These are phyloP conservation scores for Ophryocystis elektroscirrha DNA, from an alignment of 169 alveolate genomes.

Conservation along the genomic window DNA sequence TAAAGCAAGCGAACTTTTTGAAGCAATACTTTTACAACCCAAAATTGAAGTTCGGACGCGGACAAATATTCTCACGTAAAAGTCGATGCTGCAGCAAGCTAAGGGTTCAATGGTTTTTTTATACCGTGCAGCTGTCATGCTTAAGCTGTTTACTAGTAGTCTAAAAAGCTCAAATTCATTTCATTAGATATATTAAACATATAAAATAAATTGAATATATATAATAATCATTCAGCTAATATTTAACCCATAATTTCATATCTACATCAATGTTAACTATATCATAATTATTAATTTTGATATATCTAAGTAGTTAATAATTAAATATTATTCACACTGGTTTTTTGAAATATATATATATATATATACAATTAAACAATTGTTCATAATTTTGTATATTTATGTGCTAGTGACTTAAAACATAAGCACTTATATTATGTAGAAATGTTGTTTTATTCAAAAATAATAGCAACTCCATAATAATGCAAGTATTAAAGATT, in stretches of 20 bases:
- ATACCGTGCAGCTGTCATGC: constrained; percentile 41
- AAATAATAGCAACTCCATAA: neutral
- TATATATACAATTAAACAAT: no score
- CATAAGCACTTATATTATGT: neutral
- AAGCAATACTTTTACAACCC: constrained; percentile 18
- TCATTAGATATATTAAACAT: constrained; percentile 1
- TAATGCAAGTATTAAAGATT: neutral
- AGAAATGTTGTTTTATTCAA: neutral
- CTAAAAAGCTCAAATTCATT: constrained; percentile 15
- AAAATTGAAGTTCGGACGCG: constrained; percentile 13
- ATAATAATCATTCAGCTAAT: no score
- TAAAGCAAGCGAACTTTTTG: constrained; percentile 8
- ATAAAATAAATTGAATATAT: neutral
- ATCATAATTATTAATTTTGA: no score
- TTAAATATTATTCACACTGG: neutral
- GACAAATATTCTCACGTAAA: constrained; percentile 48
- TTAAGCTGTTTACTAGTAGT: constrained; percentile 39
- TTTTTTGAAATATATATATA: no score
- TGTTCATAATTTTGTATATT: neutral
- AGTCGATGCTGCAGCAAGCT: constrained; percentile 54
- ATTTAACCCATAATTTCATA: no score
- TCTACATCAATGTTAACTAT: no score
- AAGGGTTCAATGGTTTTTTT: constrained; percentile 54
- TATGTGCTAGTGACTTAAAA: neutral
- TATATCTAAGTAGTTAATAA: no score